Evolutionary conservation across 345 rosid species (phyloP), one percentile per base, ranked within the genome.

Genomic region (Dipteronia dyeriana): DNA sequence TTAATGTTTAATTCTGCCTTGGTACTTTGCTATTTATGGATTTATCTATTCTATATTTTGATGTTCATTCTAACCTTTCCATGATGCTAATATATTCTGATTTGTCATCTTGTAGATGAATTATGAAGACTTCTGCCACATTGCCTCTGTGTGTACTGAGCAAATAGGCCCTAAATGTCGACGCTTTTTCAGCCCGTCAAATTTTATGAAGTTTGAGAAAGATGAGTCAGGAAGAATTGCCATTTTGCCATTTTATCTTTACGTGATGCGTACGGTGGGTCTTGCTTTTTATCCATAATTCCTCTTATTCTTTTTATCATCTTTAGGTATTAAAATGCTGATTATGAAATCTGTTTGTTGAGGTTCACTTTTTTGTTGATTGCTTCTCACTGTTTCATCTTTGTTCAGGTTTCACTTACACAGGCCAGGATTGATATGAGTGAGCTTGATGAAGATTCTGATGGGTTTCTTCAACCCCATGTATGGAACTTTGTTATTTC

Each of bases 361-460:
- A 53, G 3, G 38, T 70, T 51, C 43, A 16, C 20, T 23, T 13
- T 29, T 43, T 11, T 66, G 51, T 45, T 45, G 49, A n/a, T 59
- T 79, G 73, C 45, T 71, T 38, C 66, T 81, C n/a, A 65, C 25
- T 22, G 39, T 75, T 75, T 78, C 26, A 61, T 53, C 67, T 66
- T 75, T 84, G 78, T 84, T 78, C 85, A 96, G 99, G 99, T 96
- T 80, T 96, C 98, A 17, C 93, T 96, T 81, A 94, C 99, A 68
- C 97, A 94, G 82, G 99, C 99, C 71, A 92, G 98, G 85, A 96
- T 96, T 74, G 98, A 94, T 79, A 96, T 94, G 99, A 96, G 99
- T 80, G 99, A 96, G 85, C 97, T 96, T 67, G 99, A 94, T 61
- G 97, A 96, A 82, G 99, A 94, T 82, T 94, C 98, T 74, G 99